Evolutionary conservation across 2,329 filamentous ascomycete species (phyloP).

Genomic region (Rachicladosporium sp.): DNA sequence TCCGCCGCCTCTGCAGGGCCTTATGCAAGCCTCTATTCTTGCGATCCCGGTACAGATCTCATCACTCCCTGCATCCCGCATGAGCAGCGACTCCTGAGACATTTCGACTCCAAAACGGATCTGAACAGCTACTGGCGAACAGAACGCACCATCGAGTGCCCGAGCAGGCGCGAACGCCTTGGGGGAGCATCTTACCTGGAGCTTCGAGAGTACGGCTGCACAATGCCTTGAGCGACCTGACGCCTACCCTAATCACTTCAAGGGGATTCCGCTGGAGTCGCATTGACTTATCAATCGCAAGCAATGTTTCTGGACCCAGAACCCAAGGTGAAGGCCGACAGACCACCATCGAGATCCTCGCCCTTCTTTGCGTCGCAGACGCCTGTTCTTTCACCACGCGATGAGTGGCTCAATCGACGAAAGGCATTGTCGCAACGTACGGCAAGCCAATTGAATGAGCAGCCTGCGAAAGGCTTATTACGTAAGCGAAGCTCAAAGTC

Average conservation of each 20-base stretch:
- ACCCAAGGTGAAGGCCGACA: conserved; percentile 10
- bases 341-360: conserved; percentile 5
- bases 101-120: conserved; percentile 5
- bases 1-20: background rate
- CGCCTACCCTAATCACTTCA: background rate
- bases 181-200: too few relatives aligned
- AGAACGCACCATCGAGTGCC: background rate
- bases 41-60: background rate
- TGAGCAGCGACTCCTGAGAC: conserved; percentile 14
- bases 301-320: conserved; percentile 23
- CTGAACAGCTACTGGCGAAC: background rate
- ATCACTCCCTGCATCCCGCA: conserved; percentile 12
- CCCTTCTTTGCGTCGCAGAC: conserved; percentile 14
- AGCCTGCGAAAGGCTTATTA: too few relatives aligned
- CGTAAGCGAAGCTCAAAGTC: too few relatives aligned
- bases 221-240: too few relatives aligned
- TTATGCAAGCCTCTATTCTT: background rate
- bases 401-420: conserved; percentile 5
- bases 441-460: too few relatives aligned
- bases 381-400: conserved; percentile 11
- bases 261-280: background rate
- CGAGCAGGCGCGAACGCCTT: background rate
- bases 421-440: too few relatives aligned
- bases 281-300: conserved; percentile 9
- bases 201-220: too few relatives aligned